phyloP scores from a whole-genome alignment of 257 asterid genomes.

The Nyctanthes arbortristis region DNA sequence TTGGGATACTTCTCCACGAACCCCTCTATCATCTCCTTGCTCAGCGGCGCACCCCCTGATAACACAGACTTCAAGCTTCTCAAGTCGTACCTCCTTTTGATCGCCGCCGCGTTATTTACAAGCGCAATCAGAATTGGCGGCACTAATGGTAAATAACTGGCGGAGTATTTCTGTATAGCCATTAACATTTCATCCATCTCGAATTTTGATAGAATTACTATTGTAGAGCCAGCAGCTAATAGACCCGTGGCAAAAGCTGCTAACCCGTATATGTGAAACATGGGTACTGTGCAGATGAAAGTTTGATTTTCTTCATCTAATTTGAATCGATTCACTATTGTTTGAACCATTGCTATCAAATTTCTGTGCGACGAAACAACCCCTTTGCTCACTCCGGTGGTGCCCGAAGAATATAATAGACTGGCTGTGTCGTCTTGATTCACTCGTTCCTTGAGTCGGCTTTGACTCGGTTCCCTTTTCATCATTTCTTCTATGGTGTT shows the following conservation, averaged over 20 bases:
- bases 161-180: constrained; percentile 64
- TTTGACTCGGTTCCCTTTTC: constrained; percentile 36
- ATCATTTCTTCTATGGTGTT: constrained; percentile 57
- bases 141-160: constrained; percentile 69
- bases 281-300: constrained; percentile 67
- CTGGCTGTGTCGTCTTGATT: constrained; percentile 62
- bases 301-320: not conserved
- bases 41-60: constrained; percentile 92
- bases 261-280: constrained; percentile 93
- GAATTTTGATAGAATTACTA: constrained; percentile 74
- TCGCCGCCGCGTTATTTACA: constrained; percentile 53
- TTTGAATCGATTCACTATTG: constrained; percentile 42
- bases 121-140: constrained; percentile 82
- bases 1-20: constrained; percentile 68
- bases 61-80: constrained; percentile 61
- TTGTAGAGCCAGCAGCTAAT: constrained; percentile 75
- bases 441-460: constrained; percentile 56
- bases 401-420: not conserved
- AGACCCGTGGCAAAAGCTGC: constrained; percentile 71
- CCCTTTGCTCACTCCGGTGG: not conserved
- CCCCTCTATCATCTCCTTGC: constrained; percentile 84
- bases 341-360: not conserved
- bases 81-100: constrained; percentile 56
- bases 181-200: constrained; percentile 76
- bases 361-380: not conserved